Evolutionary conservation across 768 basidiomycete genomes (phyloP).

Genomic region (Terana coerulea): DNA sequence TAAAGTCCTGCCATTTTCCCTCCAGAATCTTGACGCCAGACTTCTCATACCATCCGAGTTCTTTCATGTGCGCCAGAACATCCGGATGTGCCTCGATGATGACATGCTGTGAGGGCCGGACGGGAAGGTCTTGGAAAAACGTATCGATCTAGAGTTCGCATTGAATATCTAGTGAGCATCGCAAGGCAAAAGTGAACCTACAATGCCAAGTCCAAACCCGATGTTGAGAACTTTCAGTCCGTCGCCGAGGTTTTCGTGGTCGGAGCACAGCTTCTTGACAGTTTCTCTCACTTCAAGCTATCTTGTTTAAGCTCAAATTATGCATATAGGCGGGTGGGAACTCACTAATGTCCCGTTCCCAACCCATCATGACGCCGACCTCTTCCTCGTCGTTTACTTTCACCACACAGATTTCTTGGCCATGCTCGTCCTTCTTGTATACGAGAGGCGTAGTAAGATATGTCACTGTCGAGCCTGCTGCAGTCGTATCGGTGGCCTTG

Average conservation of each 20-base stretch:
- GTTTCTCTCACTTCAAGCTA: conserved; percentile 66
- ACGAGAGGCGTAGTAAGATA: conserved; percentile 71
- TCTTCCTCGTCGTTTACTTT: conserved; percentile 60
- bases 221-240: conserved; percentile 78
- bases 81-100: conserved; percentile 95
- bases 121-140: conserved; percentile 65
- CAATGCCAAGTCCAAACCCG: conserved; percentile 93
- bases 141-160: conserved; percentile 90
- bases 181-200: conserved; percentile 22
- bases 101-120: conserved; percentile 66
- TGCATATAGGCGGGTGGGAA: conserved; percentile 1
- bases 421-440: conserved; percentile 65
- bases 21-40: conserved; percentile 76
- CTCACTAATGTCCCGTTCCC: conserved; percentile 83
- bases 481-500: conserved; percentile 48
- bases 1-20: conserved; percentile 92
- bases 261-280: conserved; percentile 56
- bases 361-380: conserved; percentile 99
- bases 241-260: conserved; percentile 40
- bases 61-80: conserved; percentile 78
- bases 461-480: conserved; percentile 56
- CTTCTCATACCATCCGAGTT: conserved; percentile 74
- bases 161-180: background rate
- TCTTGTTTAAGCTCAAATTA: conserved; percentile 18
- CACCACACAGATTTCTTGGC: conserved; percentile 81